Evolutionary conservation across 768 basidiomycete genomes (phyloP).

Genomic region (Collybiopsis confluens): DNA sequence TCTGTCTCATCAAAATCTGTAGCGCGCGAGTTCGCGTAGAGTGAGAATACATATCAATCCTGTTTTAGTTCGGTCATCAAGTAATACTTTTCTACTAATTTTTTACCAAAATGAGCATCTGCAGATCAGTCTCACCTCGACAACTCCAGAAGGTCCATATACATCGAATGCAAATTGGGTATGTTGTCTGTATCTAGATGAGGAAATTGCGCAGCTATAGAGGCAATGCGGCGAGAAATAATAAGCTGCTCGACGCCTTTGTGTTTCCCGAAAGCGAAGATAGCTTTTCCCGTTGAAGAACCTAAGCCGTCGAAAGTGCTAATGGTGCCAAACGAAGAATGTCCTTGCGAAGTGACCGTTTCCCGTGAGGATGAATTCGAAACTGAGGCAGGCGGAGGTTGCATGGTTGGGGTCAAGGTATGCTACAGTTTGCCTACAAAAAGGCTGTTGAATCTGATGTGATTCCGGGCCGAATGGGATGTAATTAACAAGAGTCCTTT

Average conservation of each 20-base stretch:
- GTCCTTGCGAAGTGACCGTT: background rate
- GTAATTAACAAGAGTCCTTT: background rate
- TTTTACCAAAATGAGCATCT: too few relatives aligned
- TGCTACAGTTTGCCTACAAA: too few relatives aligned
- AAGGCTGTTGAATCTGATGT: too few relatives aligned
- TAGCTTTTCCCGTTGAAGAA: conserved; percentile 1
- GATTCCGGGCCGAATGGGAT: too few relatives aligned
- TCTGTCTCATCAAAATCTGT: background rate
- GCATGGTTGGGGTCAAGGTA: too few relatives aligned
- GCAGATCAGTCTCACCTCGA: too few relatives aligned
- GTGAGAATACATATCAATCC: background rate
- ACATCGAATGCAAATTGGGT: background rate
- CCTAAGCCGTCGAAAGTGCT: conserved; percentile 1
- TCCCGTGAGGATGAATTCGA: background rate
- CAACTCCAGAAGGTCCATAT: conserved; percentile 1
- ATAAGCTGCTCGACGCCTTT: conserved; percentile 5
- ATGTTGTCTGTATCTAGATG: background rate
- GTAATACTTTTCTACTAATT: background rate
- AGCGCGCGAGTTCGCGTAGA: background rate
- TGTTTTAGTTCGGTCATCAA: background rate
- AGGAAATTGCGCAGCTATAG: conserved; percentile 1
- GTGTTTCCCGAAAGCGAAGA: background rate
- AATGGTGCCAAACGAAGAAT: background rate
- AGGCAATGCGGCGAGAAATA: background rate
- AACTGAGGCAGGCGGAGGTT: background rate